Conservation (phyloP, 805 yeast species). For the Spathaspora hagerdaliae region DNA sequence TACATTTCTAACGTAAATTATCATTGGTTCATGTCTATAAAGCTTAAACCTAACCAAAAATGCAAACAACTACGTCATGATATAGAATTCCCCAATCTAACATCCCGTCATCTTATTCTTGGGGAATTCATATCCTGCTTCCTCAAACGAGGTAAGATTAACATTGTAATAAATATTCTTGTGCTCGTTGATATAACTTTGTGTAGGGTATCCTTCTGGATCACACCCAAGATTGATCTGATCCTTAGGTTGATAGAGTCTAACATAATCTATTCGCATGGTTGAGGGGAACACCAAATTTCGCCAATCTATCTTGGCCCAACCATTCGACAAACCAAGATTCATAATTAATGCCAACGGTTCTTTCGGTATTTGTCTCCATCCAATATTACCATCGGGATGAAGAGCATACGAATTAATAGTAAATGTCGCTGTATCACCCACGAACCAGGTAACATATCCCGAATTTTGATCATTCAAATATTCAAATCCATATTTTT, state of each 20-base stretch:
- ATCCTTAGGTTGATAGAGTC: conserved; percentile 77
- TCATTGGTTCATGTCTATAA: neutral
- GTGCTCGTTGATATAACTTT: conserved; percentile 71
- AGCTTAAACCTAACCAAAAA: neutral
- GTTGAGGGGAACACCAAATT: conserved; percentile 69
- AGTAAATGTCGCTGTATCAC: conserved; percentile 67
- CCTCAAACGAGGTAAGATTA: conserved; percentile 68
- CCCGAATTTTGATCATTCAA: conserved; percentile 65
- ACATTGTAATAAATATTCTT: conserved; percentile 58
- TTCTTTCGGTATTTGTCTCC: conserved; percentile 76
- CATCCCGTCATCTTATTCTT: conserved; percentile 24
- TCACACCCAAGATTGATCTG: conserved; percentile 66
- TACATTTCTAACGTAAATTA: too few species aligned
- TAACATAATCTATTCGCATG: conserved; percentile 75
- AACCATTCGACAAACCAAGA: conserved; percentile 79
- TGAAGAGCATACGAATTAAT: conserved; percentile 67
- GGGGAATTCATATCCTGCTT: conserved; percentile 56
- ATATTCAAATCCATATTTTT: conserved; percentile 73
- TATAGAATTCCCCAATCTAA: neutral
- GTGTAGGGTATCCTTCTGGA: conserved; percentile 76
- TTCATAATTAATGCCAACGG: conserved; percentile 87
- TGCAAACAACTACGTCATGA: too few species aligned
- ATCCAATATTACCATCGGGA: conserved; percentile 83
- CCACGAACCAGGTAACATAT: conserved; percentile 80
- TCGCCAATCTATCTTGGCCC: conserved; percentile 92